phyloP scores from a whole-genome alignment of 2,329 filamentous ascomycete species.

The Pyrenochaeta sp. region DNA sequence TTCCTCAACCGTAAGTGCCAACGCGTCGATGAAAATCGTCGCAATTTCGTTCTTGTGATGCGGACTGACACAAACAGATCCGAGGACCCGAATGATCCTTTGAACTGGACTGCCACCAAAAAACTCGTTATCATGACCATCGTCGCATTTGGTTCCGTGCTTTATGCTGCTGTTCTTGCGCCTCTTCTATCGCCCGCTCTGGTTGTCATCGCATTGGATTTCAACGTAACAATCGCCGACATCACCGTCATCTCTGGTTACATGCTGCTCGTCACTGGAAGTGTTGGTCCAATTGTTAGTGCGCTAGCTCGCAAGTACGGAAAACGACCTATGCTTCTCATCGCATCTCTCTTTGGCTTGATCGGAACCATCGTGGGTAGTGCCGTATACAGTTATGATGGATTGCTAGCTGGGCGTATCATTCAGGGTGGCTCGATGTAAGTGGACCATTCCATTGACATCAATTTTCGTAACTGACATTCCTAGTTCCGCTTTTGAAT shows the following conservation, averaged over 20 bases:
- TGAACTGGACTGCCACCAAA: slow-evolving; percentile 44
- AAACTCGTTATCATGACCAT: slow-evolving; percentile 44
- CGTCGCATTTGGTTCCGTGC: slow-evolving; percentile 39
- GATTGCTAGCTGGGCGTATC: slow-evolving; percentile 40
- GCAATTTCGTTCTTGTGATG: too few species aligned
- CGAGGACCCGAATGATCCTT: slow-evolving; percentile 45
- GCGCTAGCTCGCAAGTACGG: slow-evolving; percentile 43
- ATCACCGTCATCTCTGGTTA: slow-evolving; percentile 50
- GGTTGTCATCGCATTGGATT: slow-evolving; percentile 42
- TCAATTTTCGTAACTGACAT: slow-evolving; percentile 7
- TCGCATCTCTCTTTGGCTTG: slow-evolving; percentile 39
- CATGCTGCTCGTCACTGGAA: slow-evolving; percentile 44
- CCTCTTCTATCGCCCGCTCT: slow-evolving; percentile 47
- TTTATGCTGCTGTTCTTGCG: slow-evolving; percentile 42
- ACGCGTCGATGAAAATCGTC: too few species aligned
- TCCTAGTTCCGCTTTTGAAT: slow-evolving; percentile 44
- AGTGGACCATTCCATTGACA: background rate
- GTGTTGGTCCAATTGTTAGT: slow-evolving; percentile 43
- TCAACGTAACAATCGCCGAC: slow-evolving; percentile 33
- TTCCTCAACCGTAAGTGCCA: slow-evolving; percentile 46
- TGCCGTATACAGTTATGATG: slow-evolving; percentile 36
- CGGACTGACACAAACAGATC: slow-evolving; percentile 51
- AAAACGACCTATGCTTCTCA: slow-evolving; percentile 41
- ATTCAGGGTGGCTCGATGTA: slow-evolving; percentile 40
- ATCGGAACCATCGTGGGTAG: slow-evolving; percentile 39